Evolutionary conservation across 495 filamentous ascomycete genomes (phyloP), one percentile per base, ranked within the genome.

Genomic region (Hypoxylon cercidicola): DNA sequence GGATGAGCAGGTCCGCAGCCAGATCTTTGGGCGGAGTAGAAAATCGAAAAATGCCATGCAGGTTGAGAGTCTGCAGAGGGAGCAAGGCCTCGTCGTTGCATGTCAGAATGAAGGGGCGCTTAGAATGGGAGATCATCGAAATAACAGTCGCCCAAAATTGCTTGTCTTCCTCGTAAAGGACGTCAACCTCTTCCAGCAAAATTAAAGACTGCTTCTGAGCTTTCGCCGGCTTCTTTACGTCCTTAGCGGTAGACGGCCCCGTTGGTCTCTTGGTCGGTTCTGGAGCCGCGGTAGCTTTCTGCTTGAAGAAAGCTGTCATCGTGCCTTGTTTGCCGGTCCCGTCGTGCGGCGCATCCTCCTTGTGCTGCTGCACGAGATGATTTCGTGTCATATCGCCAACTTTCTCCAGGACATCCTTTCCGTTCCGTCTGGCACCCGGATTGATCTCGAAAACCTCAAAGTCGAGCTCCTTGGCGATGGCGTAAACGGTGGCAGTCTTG

Each of bases 391-490:
- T 97, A 73, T 98, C 93, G 4, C 95, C 96, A 15, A 99, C 91
- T 55, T 85, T 93, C 52, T 97, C 95, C 8, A 96, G 69, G 46
- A 99, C 85, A 71, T 99, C 96, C 71, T 90, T 93, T 10, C 92
- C 96, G 72, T 86, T 96, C 46, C 96, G 81, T 56, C 93, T 86
- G 66, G 82, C 91, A 39, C 91, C 85, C 5, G 94, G 73, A 64
- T 96, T 97, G 69, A 99, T 91, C 75, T 99, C 96, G 66, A 98
- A 98, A 4, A 99, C 86, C 58, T 96, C 92, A 73, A 94, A 98
- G 18, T 88, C 94, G 19, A 97, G 84, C 78, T 99, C 95, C 67
- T 93, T 95, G 1, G 96, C 95, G n/a, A 93, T 90, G 4, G 96
- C 96, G 75, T 97, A 93, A 0, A 97, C 88, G 0, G 92, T 87